Evolutionary conservation across 2,329 filamentous ascomycete species (phyloP).

Genomic region (Diaporthe vaccinii): DNA sequence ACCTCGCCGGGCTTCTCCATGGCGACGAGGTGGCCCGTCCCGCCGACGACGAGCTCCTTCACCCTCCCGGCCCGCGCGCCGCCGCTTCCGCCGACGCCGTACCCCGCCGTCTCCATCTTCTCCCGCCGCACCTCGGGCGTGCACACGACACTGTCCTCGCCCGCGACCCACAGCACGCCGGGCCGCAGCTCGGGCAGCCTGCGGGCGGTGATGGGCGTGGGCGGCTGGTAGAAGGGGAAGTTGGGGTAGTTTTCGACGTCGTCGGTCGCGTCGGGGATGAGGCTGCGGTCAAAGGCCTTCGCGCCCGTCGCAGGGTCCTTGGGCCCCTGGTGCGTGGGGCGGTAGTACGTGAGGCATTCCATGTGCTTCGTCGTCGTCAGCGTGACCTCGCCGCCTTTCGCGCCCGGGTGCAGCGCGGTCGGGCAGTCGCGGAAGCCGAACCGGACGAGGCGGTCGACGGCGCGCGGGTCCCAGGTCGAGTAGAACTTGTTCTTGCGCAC

Average conservation of each 20-base stretch:
- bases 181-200: conserved; percentile 74
- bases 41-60: conserved; percentile 72
- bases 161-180: conserved; percentile 78
- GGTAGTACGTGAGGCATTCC: conserved; percentile 84
- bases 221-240: conserved; percentile 77
- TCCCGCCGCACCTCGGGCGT: conserved; percentile 61
- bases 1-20: conserved; percentile 81
- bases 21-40: conserved; percentile 83
- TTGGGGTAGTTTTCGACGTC: conserved; percentile 50
- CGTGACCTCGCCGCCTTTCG: conserved; percentile 67
- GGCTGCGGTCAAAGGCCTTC: conserved; percentile 54
- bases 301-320: conserved; percentile 51
- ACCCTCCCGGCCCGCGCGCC: conserved; percentile 76
- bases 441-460: conserved; percentile 79
- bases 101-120: conserved; percentile 75
- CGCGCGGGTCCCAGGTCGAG: conserved; percentile 83
- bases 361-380: conserved; percentile 88
- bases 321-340: conserved; percentile 67
- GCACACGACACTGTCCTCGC: conserved; percentile 70
- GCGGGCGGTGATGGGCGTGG: conserved; percentile 68
- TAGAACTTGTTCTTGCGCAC: conserved; percentile 84
- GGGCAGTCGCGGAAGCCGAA: conserved; percentile 83
- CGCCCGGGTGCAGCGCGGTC: conserved; percentile 68
- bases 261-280: conserved; percentile 61
- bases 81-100: conserved; percentile 76